phyloP scores from a whole-genome alignment of 176 grass and related monocot genomes.

The Carex scoparia region DNA sequence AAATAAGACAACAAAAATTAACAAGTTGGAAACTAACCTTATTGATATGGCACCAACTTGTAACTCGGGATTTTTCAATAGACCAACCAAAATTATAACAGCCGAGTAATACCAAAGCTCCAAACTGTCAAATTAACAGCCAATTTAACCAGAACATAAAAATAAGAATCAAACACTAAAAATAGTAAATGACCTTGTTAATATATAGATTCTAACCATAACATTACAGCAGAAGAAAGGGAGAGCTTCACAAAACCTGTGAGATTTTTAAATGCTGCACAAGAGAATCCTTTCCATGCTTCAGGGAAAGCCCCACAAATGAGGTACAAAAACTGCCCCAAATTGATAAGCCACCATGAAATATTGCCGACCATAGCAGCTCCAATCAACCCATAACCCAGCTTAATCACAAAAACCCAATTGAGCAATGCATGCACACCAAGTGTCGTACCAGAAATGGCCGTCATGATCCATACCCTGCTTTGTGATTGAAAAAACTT shows the following conservation, averaged over 20 bases:
- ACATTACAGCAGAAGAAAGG: constrained; percentile 66
- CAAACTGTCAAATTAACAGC: constrained; percentile 34
- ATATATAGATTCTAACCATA: constrained; percentile 39
- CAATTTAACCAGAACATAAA: background rate
- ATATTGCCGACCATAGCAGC: constrained; percentile 39
- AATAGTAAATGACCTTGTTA: background rate
- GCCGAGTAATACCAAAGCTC: constrained; percentile 71
- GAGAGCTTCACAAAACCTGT: constrained; percentile 52
- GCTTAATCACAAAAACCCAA: constrained; percentile 39
- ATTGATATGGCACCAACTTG: constrained; percentile 58
- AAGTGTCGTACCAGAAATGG: constrained; percentile 31
- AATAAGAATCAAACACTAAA: background rate
- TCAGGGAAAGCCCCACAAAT: constrained; percentile 46
- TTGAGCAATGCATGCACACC: constrained; percentile 40
- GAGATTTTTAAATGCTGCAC: constrained; percentile 43
- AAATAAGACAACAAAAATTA: background rate
- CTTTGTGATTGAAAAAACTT: constrained; percentile 78
- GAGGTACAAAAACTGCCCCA: constrained; percentile 42
- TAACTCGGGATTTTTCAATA: constrained; percentile 49
- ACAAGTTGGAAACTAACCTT: constrained; percentile 27
- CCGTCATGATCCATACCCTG: constrained; percentile 48
- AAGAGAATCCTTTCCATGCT: constrained; percentile 59
- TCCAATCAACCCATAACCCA: constrained; percentile 40
- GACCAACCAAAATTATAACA: constrained; percentile 65
- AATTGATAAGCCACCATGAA: constrained; percentile 57